Base-by-base conservation (phyloP, 257 asterid genomes). In the Echites panduratus region DNA sequence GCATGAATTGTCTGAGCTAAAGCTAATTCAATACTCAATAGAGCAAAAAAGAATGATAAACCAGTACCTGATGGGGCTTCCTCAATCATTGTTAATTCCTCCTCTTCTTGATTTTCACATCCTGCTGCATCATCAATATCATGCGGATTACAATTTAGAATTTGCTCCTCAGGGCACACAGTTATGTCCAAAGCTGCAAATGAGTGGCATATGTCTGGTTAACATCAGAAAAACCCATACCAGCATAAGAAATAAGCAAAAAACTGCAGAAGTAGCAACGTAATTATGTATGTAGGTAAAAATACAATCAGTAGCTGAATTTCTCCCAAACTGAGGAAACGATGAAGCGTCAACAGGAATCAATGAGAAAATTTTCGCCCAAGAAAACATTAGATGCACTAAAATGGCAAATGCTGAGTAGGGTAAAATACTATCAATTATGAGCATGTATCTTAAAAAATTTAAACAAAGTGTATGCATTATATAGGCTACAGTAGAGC, bases 181-280 rank as follows among this genome's bases (percentile, higher is more conserved):
- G 87, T 84, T 81, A 91, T 85, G 84, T 89, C 96, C 97, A 94
- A 84, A 91, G 91, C 97, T 94, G 96, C 90, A 94, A 88, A 88
- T 81, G 95, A 85, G 94, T 89, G 93, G 91, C 78, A 91, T 81
- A 86, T 80, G 90, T 87, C 97, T 88, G 96, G 84, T 92, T 87
- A 87, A 89, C 82, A 87, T 77, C 89, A 87, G 75, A 80, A 86
- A 80, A 82, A 67, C 57, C 70, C 75, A 27, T 75, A 62, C 53
- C 48, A 57, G 61, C 75, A 72, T 72, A 72, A 75, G 71, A 66
- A 70, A 72, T 38, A 10, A 67, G 43, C 13, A 57, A 71, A 64
- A 43, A 3, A 43, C 68, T n/a, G 52, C 49, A 64, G 40, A 38
- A 45, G 5, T 64, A 57, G 3, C 73, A 26, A 67, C 29, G 32